Base-by-base conservation (phyloP, 2,329 filamentous ascomycete genomes). In the Albophoma yamanashiensis region DNA sequence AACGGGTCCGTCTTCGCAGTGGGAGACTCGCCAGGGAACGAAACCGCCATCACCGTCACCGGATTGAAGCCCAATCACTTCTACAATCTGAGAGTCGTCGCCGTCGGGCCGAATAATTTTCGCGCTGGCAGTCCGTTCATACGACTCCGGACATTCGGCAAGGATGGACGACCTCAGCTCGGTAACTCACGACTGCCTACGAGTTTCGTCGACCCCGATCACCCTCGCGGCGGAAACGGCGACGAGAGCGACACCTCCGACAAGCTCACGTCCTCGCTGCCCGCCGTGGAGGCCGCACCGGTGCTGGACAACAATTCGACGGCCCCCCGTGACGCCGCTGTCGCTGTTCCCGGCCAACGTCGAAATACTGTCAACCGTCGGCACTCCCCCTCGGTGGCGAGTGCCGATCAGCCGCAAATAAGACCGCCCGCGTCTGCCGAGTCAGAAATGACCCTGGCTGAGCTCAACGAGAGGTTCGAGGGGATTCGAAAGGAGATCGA, bases 31-130 rank as follows among this genome's bases (percentile, higher is more conserved):
- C 87, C 71, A 9, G 73, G 72, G 36, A 73, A 73, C 39, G 74
- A 76, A 58, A 69, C 72, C 50, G 74, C 91, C n/a, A 92, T 97
- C 58, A 92, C 90, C 55, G 92, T 99, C 59, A 92, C 89, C 39
- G 91, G 92, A 45, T 80, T 99, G 9, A 87, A 89, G 67, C 92
- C 94, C 0, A 87, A 89, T 64, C 89, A 90, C 68, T 95, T 92
- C 68, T 97, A 97, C 75, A 95, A 96, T 65, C 87, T 99, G 36
- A 88, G 93, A 62, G 91, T 97, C 59, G 89, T 97, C 66, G 91
- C 93, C 45, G 89, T 97, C 59, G 96, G 93, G 56, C 85, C 88
- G 38, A 91, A 92, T 66, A 95, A 94, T 73, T 97, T 97, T 68
- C 91, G 96, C 70, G 91, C 92, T 0, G 89, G 91, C 43, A 97